Evolutionary conservation across 306 rosid genomes (phyloP).

Genomic region (Benincasa hispida): DNA sequence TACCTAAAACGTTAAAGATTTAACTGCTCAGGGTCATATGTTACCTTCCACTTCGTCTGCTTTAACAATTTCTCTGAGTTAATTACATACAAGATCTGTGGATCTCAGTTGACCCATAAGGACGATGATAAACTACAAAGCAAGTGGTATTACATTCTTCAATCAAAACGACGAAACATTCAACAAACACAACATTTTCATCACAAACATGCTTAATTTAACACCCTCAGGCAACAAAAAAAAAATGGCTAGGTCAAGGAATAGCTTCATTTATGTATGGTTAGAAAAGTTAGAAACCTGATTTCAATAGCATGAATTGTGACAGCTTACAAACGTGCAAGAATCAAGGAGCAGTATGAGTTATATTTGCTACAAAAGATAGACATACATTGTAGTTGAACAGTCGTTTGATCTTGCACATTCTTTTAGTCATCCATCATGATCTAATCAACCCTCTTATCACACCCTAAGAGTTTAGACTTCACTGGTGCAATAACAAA

Average conservation of each 20-base stretch:
- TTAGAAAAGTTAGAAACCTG: not conserved
- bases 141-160: not conserved
- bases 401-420: slow-evolving; percentile 2
- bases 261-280: not conserved
- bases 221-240: not conserved
- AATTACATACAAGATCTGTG: not conserved
- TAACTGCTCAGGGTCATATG: not conserved
- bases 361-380: not conserved
- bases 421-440: not conserved
- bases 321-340: not conserved
- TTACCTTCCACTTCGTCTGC: not conserved
- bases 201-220: not conserved
- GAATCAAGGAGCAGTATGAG: not conserved
- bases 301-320: not conserved
- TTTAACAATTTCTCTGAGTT: not conserved
- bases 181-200: not conserved
- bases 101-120: not conserved
- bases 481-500: not conserved
- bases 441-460: not conserved
- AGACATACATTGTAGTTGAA: not conserved
- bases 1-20: not conserved
- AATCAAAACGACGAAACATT: not conserved
- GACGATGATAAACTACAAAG: not conserved
- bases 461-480: not conserved
- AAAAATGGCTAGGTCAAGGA: not conserved